phyloP scores from a whole-genome alignment of 352 stramenopile species.

The Phytophthora aleatoria region DNA sequence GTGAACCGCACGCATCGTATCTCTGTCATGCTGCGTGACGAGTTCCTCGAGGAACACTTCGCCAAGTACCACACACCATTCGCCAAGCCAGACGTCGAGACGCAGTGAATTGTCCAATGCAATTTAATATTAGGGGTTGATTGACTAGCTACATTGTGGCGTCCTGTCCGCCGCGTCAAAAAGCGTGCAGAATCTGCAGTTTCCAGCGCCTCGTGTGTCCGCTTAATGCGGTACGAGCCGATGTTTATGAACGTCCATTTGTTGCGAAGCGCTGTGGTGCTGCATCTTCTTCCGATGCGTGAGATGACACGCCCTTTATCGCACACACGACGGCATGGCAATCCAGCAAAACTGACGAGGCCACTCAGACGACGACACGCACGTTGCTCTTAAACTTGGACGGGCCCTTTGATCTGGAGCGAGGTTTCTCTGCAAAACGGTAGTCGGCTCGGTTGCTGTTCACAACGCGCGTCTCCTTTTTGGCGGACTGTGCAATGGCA shows the following conservation, averaged over 20 bases:
- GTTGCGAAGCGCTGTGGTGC: constrained; percentile 2
- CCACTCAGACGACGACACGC: constrained; percentile 47
- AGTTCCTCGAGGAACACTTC: constrained; percentile 53
- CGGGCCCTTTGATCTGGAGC: constrained; percentile 44
- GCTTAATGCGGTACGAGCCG: constrained; percentile 5
- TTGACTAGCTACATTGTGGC: constrained; percentile 30
- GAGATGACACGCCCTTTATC: constrained; percentile 25
- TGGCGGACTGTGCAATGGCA: constrained; percentile 61
- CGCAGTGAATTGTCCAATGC: constrained; percentile 30
- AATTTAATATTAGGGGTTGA: constrained; percentile 41
- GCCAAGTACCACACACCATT: constrained; percentile 44
- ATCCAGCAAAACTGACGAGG: constrained; percentile 14
- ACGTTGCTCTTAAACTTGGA: constrained; percentile 79
- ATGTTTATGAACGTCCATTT: constrained; percentile 1
- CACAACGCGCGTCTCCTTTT: constrained; percentile 68
- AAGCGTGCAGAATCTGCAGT: constrained; percentile 25
- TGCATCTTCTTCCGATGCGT: constrained; percentile 12
- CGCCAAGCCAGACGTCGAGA: constrained; percentile 20
- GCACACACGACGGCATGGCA: constrained; percentile 23
- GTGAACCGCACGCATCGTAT: constrained; percentile 80
- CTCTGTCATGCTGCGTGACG: constrained; percentile 85
- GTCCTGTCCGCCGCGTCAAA: constrained; percentile 23
- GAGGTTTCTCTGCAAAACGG: constrained; percentile 64
- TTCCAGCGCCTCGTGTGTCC: constrained; percentile 1
- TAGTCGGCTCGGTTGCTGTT: constrained; percentile 87